phyloP scores from a whole-genome alignment of 2,329 filamentous ascomycete species.

The Aspergillus neotritici region DNA sequence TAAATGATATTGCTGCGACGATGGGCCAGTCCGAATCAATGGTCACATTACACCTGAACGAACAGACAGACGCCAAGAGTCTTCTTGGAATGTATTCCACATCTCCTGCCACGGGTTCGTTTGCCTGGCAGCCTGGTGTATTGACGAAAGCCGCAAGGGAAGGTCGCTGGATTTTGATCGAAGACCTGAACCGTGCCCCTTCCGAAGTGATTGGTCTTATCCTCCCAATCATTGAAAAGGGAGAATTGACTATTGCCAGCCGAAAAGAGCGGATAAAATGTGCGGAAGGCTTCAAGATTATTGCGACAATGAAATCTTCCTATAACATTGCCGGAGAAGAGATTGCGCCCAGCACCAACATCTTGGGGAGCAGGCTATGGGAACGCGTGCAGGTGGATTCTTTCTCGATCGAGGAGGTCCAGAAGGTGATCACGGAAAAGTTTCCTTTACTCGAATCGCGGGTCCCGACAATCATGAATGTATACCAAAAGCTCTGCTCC shows the following conservation, averaged over 20 bases:
- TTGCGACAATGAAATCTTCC: slow-evolving; percentile 79
- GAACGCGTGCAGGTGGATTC: slow-evolving; percentile 64
- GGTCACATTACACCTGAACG: slow-evolving; percentile 93
- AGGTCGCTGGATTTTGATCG: slow-evolving; percentile 93
- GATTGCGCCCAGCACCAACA: slow-evolving; percentile 60
- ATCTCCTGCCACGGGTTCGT: slow-evolving; percentile 78
- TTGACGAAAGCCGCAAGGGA: slow-evolving; percentile 90
- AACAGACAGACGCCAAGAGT: slow-evolving; percentile 97
- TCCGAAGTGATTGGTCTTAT: slow-evolving; percentile 92
- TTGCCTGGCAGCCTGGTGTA: slow-evolving; percentile 86
- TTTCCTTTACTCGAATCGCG: slow-evolving; percentile 63
- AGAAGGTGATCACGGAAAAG: slow-evolving; percentile 63
- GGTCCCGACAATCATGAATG: slow-evolving; percentile 51
- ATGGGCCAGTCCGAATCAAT: slow-evolving; percentile 75
- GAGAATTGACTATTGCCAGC: slow-evolving; percentile 84
- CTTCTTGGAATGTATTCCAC: slow-evolving; percentile 92
- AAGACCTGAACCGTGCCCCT: slow-evolving; percentile 91
- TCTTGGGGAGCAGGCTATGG: slow-evolving; percentile 86
- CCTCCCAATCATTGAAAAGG: slow-evolving; percentile 82
- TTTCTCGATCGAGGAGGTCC: slow-evolving; percentile 64
- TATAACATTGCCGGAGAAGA: slow-evolving; percentile 62
- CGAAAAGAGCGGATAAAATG: slow-evolving; percentile 81
- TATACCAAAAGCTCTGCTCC: slow-evolving; percentile 45
- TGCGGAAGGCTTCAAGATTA: slow-evolving; percentile 77
- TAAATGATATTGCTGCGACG: slow-evolving; percentile 73